A percentile compares a stretch with the other conserved stretches of the same genome.
Evolutionary conservation across 306 rosid genomes (phyloP).

Genomic region (Rosa multiflora): DNA sequence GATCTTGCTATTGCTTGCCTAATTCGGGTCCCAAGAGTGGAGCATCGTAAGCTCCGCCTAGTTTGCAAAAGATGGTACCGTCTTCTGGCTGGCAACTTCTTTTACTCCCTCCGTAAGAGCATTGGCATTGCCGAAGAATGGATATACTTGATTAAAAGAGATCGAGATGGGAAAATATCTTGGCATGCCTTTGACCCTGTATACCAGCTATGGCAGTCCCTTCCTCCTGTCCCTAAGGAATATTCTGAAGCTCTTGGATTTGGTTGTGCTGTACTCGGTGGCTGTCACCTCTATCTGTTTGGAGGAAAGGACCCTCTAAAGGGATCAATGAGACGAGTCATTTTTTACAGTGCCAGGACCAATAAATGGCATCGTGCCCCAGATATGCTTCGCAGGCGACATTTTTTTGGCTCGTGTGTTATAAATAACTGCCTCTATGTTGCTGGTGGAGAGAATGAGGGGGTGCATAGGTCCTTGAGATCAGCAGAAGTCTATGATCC

Average conservation of each 20-base stretch:
- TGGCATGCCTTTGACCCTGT: constrained; percentile 92
- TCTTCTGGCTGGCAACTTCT: constrained; percentile 79
- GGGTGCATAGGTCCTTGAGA: constrained; percentile 65
- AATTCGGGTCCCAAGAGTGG: constrained; percentile 73
- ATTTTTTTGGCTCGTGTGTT: constrained; percentile 79
- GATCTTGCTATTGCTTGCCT: constrained; percentile 92
- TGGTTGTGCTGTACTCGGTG: constrained; percentile 90
- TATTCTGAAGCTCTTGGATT: constrained; percentile 90
- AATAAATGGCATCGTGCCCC: constrained; percentile 96
- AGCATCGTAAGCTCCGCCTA: constrained; percentile 73
- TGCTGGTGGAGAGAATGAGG: constrained; percentile 88
- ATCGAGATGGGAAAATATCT: constrained; percentile 78
- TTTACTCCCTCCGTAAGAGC: constrained; percentile 73
- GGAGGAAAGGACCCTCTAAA: constrained; percentile 82
- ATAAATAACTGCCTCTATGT: constrained; percentile 85
- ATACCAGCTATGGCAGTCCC: constrained; percentile 88
- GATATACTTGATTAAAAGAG: constrained; percentile 80
- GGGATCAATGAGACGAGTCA: constrained; percentile 88
- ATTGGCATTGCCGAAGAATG: constrained; percentile 79
- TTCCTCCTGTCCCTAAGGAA: constrained; percentile 86
- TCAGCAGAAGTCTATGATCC: constrained; percentile 89
- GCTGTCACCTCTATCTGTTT: constrained; percentile 81
- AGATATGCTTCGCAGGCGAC: constrained; percentile 86
- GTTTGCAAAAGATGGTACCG: constrained; percentile 89
- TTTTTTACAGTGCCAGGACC: constrained; percentile 76